phyloP scores from a whole-genome alignment of 306 rosid genomes.

The Quercus cerris region DNA sequence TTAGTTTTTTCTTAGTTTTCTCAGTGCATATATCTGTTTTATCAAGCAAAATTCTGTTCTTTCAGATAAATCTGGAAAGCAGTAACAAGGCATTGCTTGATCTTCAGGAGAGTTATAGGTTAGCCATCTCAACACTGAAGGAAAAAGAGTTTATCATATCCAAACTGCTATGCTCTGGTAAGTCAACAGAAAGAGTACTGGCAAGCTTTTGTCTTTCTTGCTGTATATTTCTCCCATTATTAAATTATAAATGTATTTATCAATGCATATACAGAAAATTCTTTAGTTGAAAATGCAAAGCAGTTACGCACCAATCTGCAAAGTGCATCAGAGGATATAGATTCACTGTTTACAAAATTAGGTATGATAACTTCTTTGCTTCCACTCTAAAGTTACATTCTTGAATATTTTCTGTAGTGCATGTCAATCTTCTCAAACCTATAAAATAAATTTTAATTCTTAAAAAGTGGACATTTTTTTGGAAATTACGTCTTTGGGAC shows the following conservation, averaged over 20 bases:
- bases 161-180: slow-evolving; percentile 69
- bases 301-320: slow-evolving; percentile 65
- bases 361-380: slow-evolving; percentile 42
- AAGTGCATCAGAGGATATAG: slow-evolving; percentile 67
- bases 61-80: slow-evolving; percentile 58
- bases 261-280: slow-evolving; percentile 50
- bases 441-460: neutral
- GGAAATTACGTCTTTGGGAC: neutral
- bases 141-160: slow-evolving; percentile 76
- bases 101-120: slow-evolving; percentile 61
- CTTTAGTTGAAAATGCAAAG: slow-evolving; percentile 72
- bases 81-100: slow-evolving; percentile 55
- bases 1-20: neutral
- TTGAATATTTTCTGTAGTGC: neutral
- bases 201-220: neutral
- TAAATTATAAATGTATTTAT: slow-evolving; percentile 11
- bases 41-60: slow-evolving; percentile 14
- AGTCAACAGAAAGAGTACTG: slow-evolving; percentile 9
- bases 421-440: neutral
- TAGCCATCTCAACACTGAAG: slow-evolving; percentile 55
- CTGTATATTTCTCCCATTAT: slow-evolving; percentile 1
- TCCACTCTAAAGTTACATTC: neutral
- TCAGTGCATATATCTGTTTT: slow-evolving; percentile 1
- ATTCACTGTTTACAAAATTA: slow-evolving; percentile 52
- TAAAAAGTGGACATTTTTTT: neutral